A percentile compares a stretch with the other conserved stretches of the same genome.
Conservation (phyloP, 176 grass and related monocot species). For the Eremochloa ophiuroides region DNA sequence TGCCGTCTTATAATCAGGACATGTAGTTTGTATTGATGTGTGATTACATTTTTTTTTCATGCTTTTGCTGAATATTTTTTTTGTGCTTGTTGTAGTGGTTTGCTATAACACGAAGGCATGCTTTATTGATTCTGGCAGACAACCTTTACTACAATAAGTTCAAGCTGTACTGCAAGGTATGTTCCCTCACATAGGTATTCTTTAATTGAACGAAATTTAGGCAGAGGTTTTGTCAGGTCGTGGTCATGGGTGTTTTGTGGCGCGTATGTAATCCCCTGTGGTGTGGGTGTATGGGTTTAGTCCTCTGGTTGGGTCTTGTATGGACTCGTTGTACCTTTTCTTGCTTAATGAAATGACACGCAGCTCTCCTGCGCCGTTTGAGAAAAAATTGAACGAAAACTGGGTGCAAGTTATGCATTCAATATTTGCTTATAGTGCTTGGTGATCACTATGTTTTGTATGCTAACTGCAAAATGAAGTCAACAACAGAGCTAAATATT, state of each 20-base stretch:
- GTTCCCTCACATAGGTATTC: neutral
- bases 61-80: slow-evolving; percentile 25
- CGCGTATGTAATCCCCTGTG: too few species aligned
- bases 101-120: slow-evolving; percentile 91
- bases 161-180: slow-evolving; percentile 98
- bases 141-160: slow-evolving; percentile 89
- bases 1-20: neutral
- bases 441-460: neutral
- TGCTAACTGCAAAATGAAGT: slow-evolving; percentile 11
- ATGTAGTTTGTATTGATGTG: neutral
- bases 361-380: too few species aligned
- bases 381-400: neutral
- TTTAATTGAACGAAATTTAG: neutral
- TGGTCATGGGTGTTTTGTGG: too few species aligned
- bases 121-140: slow-evolving; percentile 89
- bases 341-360: too few species aligned
- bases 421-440: neutral
- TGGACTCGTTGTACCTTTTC: too few species aligned
- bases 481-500: neutral
- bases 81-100: slow-evolving; percentile 75
- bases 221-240: too few species aligned
- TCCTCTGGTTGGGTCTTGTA: too few species aligned
- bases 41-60: slow-evolving; percentile 16
- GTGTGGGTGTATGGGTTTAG: too few species aligned
- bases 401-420: neutral